These are phyloP conservation scores for Gleditsia sinensis DNA, from an alignment of 306 rosid species.

Conservation along the genomic window DNA sequence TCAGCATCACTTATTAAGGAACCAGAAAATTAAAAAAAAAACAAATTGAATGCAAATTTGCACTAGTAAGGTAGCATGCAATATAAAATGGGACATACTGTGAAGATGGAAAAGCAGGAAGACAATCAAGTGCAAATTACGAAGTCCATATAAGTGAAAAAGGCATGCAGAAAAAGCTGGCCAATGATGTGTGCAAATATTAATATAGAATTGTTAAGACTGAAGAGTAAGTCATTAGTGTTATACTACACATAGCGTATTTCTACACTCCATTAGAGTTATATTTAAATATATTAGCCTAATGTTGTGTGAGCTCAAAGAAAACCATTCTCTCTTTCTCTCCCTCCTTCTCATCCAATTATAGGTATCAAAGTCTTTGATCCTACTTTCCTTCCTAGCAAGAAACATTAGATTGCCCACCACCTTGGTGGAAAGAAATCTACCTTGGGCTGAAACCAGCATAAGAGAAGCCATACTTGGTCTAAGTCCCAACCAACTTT, in stretches of 20 bases:
- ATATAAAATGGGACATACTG: conserved; percentile 14
- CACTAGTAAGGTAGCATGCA: too few species aligned
- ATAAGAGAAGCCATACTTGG: not conserved
- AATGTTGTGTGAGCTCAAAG: not conserved
- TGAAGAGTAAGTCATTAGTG: not conserved
- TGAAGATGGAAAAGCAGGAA: not conserved
- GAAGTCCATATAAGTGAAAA: not conserved
- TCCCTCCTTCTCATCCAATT: not conserved
- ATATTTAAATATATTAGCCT: not conserved
- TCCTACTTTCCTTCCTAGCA: too few species aligned
- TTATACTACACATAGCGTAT: too few species aligned
- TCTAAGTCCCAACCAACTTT: too few species aligned
- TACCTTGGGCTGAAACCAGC: not conserved
- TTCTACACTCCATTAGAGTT: not conserved
- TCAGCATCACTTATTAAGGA: not conserved
- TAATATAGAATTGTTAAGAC: too few species aligned
- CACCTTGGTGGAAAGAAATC: too few species aligned
- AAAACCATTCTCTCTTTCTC: not conserved
- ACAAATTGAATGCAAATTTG: not conserved
- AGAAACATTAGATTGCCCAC: too few species aligned
- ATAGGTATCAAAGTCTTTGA: too few species aligned
- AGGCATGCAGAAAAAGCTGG: not conserved
- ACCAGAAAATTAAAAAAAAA: not conserved
- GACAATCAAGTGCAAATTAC: not conserved
- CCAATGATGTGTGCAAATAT: not conserved